Conservation (phyloP, 2,329 filamentous ascomycete species). For the Sphaerostilbella broomeana region DNA sequence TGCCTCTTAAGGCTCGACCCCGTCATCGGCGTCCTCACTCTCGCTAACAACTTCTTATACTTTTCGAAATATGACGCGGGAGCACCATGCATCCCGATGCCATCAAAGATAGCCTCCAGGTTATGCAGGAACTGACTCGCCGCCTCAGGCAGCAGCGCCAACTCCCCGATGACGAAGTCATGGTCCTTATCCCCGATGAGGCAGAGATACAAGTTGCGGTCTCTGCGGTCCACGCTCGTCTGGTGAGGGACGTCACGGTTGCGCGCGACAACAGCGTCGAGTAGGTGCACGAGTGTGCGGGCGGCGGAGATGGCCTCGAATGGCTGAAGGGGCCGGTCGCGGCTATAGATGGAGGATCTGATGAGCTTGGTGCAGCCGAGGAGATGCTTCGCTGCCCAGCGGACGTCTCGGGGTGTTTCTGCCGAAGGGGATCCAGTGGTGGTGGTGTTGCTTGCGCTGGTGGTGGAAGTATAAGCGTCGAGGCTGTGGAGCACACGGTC, state of each 20-base stretch:
- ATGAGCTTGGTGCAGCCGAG: slow-evolving; percentile 37
- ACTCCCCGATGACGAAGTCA: slow-evolving; percentile 40
- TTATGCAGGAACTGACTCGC: slow-evolving; percentile 37
- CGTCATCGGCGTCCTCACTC: slow-evolving; percentile 24
- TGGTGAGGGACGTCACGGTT: slow-evolving; percentile 30
- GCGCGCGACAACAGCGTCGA: slow-evolving; percentile 37
- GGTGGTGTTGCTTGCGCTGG: background rate
- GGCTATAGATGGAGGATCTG: slow-evolving; percentile 33
- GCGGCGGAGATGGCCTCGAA: slow-evolving; percentile 40
- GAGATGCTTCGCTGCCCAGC: slow-evolving; percentile 46
- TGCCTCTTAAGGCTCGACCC: slow-evolving; percentile 28
- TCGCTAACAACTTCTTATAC: slow-evolving; percentile 26
- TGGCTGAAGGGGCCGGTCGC: slow-evolving; percentile 30
- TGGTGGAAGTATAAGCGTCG: slow-evolving; percentile 22
- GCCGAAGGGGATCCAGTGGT: slow-evolving; percentile 6
- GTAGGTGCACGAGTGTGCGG: slow-evolving; percentile 41
- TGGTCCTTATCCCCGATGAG: slow-evolving; percentile 40
- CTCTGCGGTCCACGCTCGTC: slow-evolving; percentile 19
- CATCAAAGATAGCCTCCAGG: slow-evolving; percentile 29
- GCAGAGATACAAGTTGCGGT: slow-evolving; percentile 42
- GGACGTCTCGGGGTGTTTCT: slow-evolving; percentile 33
- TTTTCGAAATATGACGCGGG: slow-evolving; percentile 30
- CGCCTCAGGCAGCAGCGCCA: slow-evolving; percentile 38
- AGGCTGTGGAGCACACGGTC: slow-evolving; percentile 41
- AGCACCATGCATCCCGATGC: slow-evolving; percentile 28